These are phyloP conservation scores for Pseudozyma hubeiensis DNA, from an alignment of 1,284 basidiomycete genomes.

Conservation along the genomic window DNA sequence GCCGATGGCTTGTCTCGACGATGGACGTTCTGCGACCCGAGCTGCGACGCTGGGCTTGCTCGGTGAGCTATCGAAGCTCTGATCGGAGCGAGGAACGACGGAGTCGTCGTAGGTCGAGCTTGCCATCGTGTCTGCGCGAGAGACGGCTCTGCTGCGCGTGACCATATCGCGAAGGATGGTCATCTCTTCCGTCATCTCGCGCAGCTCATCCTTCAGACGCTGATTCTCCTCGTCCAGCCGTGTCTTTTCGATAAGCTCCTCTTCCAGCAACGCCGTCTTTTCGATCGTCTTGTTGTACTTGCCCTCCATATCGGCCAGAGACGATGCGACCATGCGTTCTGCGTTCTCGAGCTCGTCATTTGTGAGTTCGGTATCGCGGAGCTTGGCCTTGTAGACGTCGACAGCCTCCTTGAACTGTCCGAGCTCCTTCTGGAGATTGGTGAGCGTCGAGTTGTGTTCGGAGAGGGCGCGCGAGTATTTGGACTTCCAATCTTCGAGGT, in stretches of 20 bases:
- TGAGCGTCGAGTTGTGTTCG: slow-evolving; percentile 61
- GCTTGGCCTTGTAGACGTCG: slow-evolving; percentile 63
- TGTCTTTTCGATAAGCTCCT: slow-evolving; percentile 92
- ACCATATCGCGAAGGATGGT: slow-evolving; percentile 80
- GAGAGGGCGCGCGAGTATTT: slow-evolving; percentile 63
- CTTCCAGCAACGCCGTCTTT: slow-evolving; percentile 95
- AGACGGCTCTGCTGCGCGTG: slow-evolving; percentile 20
- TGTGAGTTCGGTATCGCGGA: slow-evolving; percentile 66
- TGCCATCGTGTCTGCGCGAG: slow-evolving; percentile 24
- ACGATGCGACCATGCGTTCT: slow-evolving; percentile 81
- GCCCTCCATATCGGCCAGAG: slow-evolving; percentile 87
- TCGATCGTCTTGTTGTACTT: slow-evolving; percentile 92
- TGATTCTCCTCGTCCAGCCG: slow-evolving; percentile 91
- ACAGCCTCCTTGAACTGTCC: slow-evolving; percentile 55
- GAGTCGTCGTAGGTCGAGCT: slow-evolving; percentile 39
- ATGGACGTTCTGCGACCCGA: slow-evolving; percentile 23
- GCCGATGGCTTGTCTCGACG: slow-evolving; percentile 24
- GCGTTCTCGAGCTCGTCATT: slow-evolving; percentile 68
- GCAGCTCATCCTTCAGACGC: slow-evolving; percentile 88
- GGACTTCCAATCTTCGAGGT: slow-evolving; percentile 65
- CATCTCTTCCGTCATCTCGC: slow-evolving; percentile 87
- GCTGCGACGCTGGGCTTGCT: slow-evolving; percentile 14
- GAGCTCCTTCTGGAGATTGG: slow-evolving; percentile 60
- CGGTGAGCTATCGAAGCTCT: slow-evolving; percentile 44
- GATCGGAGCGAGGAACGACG: slow-evolving; percentile 15